Percentiles rank a stretch among this genome's conserved stretches.
Conservation (phyloP, 306 rosid species). For the Pueraria montana region DNA sequence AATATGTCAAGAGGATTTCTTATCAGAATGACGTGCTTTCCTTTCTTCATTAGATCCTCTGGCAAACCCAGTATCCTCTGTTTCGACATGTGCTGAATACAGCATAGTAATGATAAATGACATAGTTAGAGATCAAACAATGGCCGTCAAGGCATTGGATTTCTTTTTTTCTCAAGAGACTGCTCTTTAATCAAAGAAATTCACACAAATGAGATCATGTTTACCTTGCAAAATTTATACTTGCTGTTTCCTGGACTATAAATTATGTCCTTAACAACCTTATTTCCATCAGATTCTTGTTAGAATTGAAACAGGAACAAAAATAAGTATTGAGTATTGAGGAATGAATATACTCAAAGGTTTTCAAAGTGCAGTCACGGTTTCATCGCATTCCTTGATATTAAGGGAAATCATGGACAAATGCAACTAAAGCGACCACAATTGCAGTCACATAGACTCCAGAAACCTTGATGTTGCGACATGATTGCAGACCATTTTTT, state of each 20-base stretch:
- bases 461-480: no score
- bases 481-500: no score
- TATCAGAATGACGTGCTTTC: slow-evolving; percentile 81
- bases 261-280: slow-evolving; percentile 69
- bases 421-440: no score
- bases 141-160: no score
- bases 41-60: slow-evolving; percentile 72
- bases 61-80: slow-evolving; percentile 72
- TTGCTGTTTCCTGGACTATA: slow-evolving; percentile 70
- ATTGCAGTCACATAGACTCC: no score
- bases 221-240: slow-evolving; percentile 79
- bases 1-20: slow-evolving; percentile 85
- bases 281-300: slow-evolving; percentile 82
- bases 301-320: slow-evolving; percentile 23
- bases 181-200: no score
- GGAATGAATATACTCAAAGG: neutral
- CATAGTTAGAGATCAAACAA: no score
- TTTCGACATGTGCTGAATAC: slow-evolving; percentile 80
- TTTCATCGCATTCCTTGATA: no score
- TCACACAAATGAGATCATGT: neutral
- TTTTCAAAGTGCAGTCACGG: no score
- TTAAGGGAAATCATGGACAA: no score
- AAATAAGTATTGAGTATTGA: neutral
- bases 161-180: no score
- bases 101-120: neutral